phyloP scores from a whole-genome alignment of 169 alveolate genomes.

The Eimeria brunetti region DNA sequence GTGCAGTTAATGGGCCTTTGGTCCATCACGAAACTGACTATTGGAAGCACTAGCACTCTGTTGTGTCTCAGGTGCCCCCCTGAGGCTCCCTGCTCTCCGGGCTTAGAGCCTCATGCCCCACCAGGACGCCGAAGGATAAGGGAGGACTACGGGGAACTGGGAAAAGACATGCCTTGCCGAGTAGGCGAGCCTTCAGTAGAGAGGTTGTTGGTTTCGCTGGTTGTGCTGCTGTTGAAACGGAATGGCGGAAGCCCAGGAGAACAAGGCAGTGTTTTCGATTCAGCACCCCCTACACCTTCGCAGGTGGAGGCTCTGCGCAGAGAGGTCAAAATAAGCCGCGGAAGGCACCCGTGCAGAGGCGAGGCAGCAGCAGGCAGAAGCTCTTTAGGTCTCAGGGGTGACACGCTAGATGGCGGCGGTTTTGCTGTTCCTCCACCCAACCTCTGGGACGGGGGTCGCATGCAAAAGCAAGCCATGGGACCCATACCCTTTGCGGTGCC shows the following conservation, averaged over 20 bases:
- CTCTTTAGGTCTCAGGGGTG: not conserved
- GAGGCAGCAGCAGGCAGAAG: not conserved
- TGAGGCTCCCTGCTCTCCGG: not conserved
- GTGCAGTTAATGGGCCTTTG: not conserved
- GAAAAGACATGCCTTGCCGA: not conserved
- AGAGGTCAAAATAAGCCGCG: not conserved
- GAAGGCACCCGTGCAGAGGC: not conserved
- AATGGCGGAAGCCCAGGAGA: not conserved
- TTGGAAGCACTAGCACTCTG: not conserved
- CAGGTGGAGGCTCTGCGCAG: constrained; percentile 2
- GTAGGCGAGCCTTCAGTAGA: constrained; percentile 3
- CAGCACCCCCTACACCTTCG: not conserved
- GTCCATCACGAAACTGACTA: not conserved
- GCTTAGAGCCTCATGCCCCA: not conserved
- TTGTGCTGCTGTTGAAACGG: constrained; percentile 7
- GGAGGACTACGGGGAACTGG: not conserved
- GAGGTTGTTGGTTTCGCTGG: constrained; percentile 19
- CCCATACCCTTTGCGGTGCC: not conserved
- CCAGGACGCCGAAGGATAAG: not conserved
- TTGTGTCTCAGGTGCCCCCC: not conserved
- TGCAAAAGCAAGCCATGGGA: not conserved
- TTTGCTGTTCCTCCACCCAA: not conserved
- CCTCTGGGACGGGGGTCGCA: not conserved
- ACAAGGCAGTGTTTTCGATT: not conserved
- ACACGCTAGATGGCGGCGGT: not conserved